Base-by-base conservation (phyloP, 108 stramenopile species). In the Cyclotella cryptica region DNA sequence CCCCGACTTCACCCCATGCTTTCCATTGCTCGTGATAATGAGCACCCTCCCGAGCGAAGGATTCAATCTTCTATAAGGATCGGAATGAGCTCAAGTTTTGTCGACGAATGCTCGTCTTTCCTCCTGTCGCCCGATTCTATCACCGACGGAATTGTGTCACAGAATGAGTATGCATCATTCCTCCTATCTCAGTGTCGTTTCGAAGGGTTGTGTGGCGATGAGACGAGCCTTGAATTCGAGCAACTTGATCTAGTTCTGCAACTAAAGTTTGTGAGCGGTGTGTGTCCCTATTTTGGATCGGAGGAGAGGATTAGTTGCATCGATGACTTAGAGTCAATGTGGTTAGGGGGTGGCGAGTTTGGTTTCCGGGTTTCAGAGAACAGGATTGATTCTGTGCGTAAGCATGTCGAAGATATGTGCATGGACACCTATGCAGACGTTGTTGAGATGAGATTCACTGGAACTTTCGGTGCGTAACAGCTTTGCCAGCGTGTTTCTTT, bases 131-230 rank as follows among this genome's bases (percentile, higher is more conserved):
- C 66, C 14, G 49, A 58, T 55, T 30, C 63, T 21, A 60, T 69
- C 10, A 47, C 47, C 0, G 79, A 79, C 60, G 71, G 72, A 52
- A 68, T 79, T 12, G 60, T 79, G 29, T 62, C 79, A 57, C 79
- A 79, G 66, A 17, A 39, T 19, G 79, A 79, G 10, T 79, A 55
- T 43, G 54, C 59, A 6, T 27, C 47, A n/a, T 72, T 79, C 40
- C 18, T 79, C 8, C 4, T 60, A 0, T 21, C 35, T 41, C 71
- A 57, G 28, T 79, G 79, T 29, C 65, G 17, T 0, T 46, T 29
- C 14, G 71, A 73, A 10, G 66, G 45, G 17, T 11, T 79, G 17
- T 79, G 79, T 52, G 49, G 47, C 19, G 42, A 43, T 0, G 19
- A 46, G 6, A 27, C 44, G 0, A 49, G 27, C 18, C 55, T 72